phyloP scores from a whole-genome alignment of 345 rosid species.

The Euphorbia tirucalli region DNA sequence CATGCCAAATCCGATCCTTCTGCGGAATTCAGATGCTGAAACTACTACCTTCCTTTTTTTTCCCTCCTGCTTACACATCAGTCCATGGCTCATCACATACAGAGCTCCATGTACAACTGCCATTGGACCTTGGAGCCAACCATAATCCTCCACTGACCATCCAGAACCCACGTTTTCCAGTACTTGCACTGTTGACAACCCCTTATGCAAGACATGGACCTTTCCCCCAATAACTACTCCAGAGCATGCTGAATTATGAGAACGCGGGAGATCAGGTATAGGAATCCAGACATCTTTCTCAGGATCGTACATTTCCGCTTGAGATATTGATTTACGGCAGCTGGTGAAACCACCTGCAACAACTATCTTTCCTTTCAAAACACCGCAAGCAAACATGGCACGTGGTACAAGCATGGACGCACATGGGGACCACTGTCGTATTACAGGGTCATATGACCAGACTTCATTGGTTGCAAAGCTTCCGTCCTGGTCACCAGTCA shows the following conservation, averaged over 20 bases:
- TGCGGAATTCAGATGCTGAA: slow-evolving; percentile 80
- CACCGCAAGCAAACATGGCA: slow-evolving; percentile 93
- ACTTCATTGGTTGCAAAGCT: slow-evolving; percentile 90
- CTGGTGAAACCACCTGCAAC: slow-evolving; percentile 95
- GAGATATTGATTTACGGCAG: slow-evolving; percentile 82
- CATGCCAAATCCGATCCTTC: slow-evolving; percentile 82
- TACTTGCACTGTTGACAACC: slow-evolving; percentile 81
- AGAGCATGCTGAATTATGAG: slow-evolving; percentile 89
- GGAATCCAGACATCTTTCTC: slow-evolving; percentile 73
- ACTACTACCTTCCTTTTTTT: slow-evolving; percentile 50
- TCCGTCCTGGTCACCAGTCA: slow-evolving; percentile 93
- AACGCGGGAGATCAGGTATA: slow-evolving; percentile 77
- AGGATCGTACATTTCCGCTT: slow-evolving; percentile 90
- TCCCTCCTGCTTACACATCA: slow-evolving; percentile 59
- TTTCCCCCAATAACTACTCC: slow-evolving; percentile 69
- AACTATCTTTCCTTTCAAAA: slow-evolving; percentile 75
- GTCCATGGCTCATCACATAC: slow-evolving; percentile 68
- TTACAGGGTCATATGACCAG: slow-evolving; percentile 86
- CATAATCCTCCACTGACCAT: slow-evolving; percentile 77
- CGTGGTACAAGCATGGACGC: slow-evolving; percentile 91
- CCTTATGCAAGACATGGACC: slow-evolving; percentile 83
- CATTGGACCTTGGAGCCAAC: slow-evolving; percentile 92
- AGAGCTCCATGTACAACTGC: slow-evolving; percentile 64
- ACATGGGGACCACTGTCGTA: slow-evolving; percentile 58
- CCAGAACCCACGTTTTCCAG: slow-evolving; percentile 54